Conservation (phyloP, 331 rosid species). For the Pyracantha coccinea region DNA sequence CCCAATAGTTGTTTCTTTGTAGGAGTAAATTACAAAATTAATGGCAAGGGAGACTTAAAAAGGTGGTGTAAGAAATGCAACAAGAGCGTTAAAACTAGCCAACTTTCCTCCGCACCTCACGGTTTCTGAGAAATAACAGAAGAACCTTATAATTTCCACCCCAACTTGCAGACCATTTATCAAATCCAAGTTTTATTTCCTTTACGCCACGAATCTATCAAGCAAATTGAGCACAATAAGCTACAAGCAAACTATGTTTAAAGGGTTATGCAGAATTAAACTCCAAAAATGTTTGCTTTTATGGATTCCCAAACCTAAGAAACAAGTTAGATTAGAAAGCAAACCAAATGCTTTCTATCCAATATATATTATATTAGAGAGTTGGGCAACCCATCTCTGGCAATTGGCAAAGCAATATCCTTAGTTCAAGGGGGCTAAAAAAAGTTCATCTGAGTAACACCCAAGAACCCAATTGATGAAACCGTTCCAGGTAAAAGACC, state of each 20-base stretch:
- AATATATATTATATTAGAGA: neutral
- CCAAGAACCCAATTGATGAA: neutral
- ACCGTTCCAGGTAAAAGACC: neutral
- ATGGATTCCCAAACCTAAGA: neutral
- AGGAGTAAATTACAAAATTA: neutral
- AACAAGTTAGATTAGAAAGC: neutral
- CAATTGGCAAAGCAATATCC: neutral
- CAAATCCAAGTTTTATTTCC: slow-evolving; percentile 5
- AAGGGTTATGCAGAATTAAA: neutral
- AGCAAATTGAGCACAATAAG: neutral
- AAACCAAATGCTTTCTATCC: neutral
- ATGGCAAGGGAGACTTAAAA: neutral
- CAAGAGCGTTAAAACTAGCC: neutral
- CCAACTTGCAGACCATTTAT: neutral
- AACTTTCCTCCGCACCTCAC: slow-evolving; percentile 1
- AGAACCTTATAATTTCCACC: slow-evolving; percentile 11
- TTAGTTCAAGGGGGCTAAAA: neutral
- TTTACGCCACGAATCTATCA: neutral
- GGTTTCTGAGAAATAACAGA: neutral
- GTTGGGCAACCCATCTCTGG: neutral
- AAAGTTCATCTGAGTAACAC: neutral
- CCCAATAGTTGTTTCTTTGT: neutral
- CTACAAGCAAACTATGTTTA: neutral
- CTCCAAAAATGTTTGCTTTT: neutral
- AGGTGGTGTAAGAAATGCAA: neutral